Conservation (phyloP, 2,329 filamentous ascomycete species). For the Colletotrichum neosansevieriae region DNA sequence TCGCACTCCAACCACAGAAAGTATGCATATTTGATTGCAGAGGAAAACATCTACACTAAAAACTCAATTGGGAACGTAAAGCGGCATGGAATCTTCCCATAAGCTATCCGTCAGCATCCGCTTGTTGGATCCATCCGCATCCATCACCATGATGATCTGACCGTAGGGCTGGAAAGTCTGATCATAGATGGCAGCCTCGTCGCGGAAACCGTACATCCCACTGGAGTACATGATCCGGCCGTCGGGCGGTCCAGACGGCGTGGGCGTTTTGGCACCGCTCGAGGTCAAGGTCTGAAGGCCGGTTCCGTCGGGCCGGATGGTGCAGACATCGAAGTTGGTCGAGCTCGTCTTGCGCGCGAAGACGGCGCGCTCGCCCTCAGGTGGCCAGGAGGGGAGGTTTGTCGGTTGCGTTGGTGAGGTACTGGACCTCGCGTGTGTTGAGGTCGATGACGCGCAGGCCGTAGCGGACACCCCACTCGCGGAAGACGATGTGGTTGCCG, state of each 20-base stretch:
- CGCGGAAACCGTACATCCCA: conserved; percentile 32
- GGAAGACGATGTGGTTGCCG: conserved; percentile 15
- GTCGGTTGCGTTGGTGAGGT: conserved; percentile 24
- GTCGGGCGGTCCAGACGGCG: conserved; percentile 27
- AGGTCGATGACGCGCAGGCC: conserved; percentile 22
- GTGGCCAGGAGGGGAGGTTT: conserved; percentile 31
- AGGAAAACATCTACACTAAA: conserved; percentile 1
- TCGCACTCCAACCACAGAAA: no score
- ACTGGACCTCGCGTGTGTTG: conserved; percentile 8
- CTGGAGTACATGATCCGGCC: conserved; percentile 24
- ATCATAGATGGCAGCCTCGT: conserved; percentile 31
- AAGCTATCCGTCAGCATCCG: conserved; percentile 40
- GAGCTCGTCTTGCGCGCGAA: conserved; percentile 27
- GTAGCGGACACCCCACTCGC: conserved; percentile 31
- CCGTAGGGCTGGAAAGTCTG: conserved; percentile 31
- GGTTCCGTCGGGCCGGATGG: conserved; percentile 22
- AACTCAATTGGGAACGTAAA: conserved; percentile 28
- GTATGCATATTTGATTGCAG: no score
- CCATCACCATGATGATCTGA: conserved; percentile 29
- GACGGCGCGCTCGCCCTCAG: conserved; percentile 28
- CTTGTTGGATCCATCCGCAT: conserved; percentile 29
- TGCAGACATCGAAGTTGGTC: conserved; percentile 31
- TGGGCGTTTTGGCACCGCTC: conserved; percentile 29
- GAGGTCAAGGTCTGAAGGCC: conserved; percentile 22
- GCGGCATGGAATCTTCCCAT: conserved; percentile 41